phyloP scores from a whole-genome alignment of 2,329 filamentous ascomycete genomes.

The Ophiostoma sp. region DNA sequence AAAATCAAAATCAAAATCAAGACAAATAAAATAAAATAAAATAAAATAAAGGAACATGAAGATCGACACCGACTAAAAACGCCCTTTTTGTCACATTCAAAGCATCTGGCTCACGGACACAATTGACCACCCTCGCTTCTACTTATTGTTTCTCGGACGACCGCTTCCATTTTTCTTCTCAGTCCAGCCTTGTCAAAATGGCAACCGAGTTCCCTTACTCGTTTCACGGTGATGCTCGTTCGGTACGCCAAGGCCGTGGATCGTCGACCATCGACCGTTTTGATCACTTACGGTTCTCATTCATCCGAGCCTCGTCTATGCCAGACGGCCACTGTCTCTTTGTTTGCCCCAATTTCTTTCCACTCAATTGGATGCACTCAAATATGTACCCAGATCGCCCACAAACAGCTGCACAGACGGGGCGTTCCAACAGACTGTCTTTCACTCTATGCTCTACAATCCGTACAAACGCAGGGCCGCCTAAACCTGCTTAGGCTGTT shows the following conservation, averaged over 20 bases:
- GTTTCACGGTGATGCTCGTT: neutral
- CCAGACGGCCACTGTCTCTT: neutral
- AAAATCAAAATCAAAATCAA: too few species aligned
- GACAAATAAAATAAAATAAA: too few species aligned
- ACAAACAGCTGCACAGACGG: neutral
- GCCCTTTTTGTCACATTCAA: too few species aligned
- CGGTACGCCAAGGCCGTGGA: neutral
- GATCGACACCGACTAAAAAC: neutral
- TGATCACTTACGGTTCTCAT: neutral
- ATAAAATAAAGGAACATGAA: neutral
- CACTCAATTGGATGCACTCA: neutral
- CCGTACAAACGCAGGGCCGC: neutral
- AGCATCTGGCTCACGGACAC: neutral
- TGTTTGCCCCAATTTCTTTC: neutral
- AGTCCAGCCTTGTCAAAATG: neutral
- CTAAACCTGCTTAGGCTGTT: neutral
- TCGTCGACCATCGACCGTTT: neutral
- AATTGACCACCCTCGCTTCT: neutral
- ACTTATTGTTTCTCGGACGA: neutral
- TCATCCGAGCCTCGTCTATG: neutral
- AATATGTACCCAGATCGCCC: neutral
- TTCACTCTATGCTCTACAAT: neutral
- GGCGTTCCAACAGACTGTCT: conserved; percentile 2
- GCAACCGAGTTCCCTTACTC: neutral
- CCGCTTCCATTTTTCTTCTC: neutral